Evolutionary conservation across 768 basidiomycete genomes (phyloP).

Genomic region (Daedaleopsis nitida): DNA sequence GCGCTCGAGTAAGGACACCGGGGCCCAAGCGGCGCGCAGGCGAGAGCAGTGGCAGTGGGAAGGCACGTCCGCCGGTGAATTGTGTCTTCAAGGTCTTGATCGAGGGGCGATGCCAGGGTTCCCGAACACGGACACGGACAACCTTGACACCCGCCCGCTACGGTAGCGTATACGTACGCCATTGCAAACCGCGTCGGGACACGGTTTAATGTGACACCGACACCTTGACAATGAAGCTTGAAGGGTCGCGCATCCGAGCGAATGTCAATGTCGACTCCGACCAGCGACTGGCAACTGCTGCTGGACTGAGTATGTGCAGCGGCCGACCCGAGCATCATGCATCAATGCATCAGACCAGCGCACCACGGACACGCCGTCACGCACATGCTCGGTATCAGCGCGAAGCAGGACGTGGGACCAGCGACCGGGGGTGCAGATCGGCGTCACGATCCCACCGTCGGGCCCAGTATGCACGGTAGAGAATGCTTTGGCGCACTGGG

Average conservation of each 20-base stretch:
- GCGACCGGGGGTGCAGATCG: background rate
- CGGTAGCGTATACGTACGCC: no score
- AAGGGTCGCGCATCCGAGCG: background rate
- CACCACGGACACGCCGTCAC: background rate
- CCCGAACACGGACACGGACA: no score
- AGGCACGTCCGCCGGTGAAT: slow-evolving; percentile 1
- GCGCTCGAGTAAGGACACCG: background rate
- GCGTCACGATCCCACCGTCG: background rate
- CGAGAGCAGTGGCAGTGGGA: background rate
- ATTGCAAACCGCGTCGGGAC: no score
- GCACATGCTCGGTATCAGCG: background rate
- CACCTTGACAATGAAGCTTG: background rate
- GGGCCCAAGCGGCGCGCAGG: background rate
- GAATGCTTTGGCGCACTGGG: no score
- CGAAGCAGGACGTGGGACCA: background rate
- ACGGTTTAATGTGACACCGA: no score
- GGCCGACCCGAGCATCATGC: background rate
- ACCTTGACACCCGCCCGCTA: no score
- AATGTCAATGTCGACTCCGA: background rate
- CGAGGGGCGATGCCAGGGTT: background rate
- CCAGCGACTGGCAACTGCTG: no score
- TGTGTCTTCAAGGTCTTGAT: background rate
- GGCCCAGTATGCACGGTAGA: no score
- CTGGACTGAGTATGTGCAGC: background rate
- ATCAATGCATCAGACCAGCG: background rate